Percentiles rank a stretch among this genome's conserved stretches.
Evolutionary conservation across 1,284 basidiomycete genomes (phyloP).

Genomic region (Microbotryum silenes-acaulis): DNA sequence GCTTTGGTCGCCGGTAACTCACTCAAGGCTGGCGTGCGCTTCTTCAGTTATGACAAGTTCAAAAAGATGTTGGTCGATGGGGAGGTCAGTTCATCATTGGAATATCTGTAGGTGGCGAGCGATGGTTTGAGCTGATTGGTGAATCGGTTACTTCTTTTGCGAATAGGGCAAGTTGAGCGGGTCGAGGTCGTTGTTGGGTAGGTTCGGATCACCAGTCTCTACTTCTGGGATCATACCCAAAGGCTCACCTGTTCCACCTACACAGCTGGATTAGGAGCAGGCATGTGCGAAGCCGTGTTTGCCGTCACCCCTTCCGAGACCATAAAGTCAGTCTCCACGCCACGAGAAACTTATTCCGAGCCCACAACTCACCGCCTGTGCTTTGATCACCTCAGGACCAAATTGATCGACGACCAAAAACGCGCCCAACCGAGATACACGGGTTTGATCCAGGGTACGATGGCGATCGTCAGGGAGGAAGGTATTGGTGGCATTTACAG

Average conservation of each 20-base stretch:
- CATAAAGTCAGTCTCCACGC: slow-evolving; percentile 65
- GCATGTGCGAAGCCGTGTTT: slow-evolving; percentile 86
- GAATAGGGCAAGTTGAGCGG: slow-evolving; percentile 78
- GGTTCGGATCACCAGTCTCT: slow-evolving; percentile 30
- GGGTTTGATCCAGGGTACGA: slow-evolving; percentile 80
- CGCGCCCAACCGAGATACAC: slow-evolving; percentile 72
- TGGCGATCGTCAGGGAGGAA: slow-evolving; percentile 72
- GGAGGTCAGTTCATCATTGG: slow-evolving; percentile 50
- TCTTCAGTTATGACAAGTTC: slow-evolving; percentile 90
- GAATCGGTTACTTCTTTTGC: background rate
- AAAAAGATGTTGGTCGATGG: slow-evolving; percentile 74
- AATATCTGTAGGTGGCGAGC: background rate
- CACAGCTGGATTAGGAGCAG: slow-evolving; percentile 83
- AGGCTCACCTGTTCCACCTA: slow-evolving; percentile 3
- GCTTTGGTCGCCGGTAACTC: slow-evolving; percentile 86
- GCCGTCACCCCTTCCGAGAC: slow-evolving; percentile 97
- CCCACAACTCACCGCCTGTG: background rate
- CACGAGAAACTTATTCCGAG: background rate
- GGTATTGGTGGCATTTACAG: slow-evolving; percentile 73
- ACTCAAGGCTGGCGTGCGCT: slow-evolving; percentile 85
- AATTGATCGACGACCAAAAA: slow-evolving; percentile 91
- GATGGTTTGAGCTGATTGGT: background rate
- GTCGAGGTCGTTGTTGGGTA: slow-evolving; percentile 70
- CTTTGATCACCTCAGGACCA: slow-evolving; percentile 59
- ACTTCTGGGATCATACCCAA: slow-evolving; percentile 1